phyloP scores from a whole-genome alignment of 306 rosid genomes.

The Rosa rugosa region DNA sequence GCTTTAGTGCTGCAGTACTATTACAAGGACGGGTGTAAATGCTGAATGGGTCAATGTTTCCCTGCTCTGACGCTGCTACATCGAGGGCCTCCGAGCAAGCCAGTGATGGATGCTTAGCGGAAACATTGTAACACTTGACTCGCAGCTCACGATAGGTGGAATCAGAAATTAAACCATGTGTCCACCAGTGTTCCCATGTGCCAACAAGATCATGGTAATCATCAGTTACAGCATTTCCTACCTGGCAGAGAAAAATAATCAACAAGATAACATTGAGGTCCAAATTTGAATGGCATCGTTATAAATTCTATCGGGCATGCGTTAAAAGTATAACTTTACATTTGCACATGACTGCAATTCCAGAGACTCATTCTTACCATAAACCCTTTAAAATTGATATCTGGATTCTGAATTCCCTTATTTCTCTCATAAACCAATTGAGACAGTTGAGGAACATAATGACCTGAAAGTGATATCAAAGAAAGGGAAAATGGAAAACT shows the following conservation, averaged over 20 bases:
- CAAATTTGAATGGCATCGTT: slow-evolving; percentile 1
- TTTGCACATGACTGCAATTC: slow-evolving; percentile 4
- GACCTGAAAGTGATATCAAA: slow-evolving; percentile 57
- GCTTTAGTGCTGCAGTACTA: slow-evolving; percentile 45
- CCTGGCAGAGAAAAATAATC: slow-evolving; percentile 43
- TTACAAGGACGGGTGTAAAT: slow-evolving; percentile 75
- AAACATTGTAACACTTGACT: slow-evolving; percentile 57
- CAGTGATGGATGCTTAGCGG: slow-evolving; percentile 64
- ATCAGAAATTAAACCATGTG: slow-evolving; percentile 94
- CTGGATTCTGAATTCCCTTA: slow-evolving; percentile 69
- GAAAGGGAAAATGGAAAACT: slow-evolving; percentile 1
- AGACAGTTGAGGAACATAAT: slow-evolving; percentile 90
- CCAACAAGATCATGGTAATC: slow-evolving; percentile 86
- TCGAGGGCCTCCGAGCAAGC: slow-evolving; percentile 64
- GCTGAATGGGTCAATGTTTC: slow-evolving; percentile 89
- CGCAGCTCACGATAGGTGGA: slow-evolving; percentile 62
- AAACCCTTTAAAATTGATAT: slow-evolving; percentile 81
- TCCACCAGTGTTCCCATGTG: slow-evolving; percentile 95
- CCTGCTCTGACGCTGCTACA: slow-evolving; percentile 60
- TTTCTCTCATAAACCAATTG: slow-evolving; percentile 66
- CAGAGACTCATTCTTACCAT: slow-evolving; percentile 56
- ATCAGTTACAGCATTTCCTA: slow-evolving; percentile 94
- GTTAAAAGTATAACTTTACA: background rate
- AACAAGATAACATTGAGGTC: slow-evolving; percentile 16
- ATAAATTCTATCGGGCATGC: background rate